These are phyloP conservation scores for Cladorrhinum samala DNA, from an alignment of 495 filamentous ascomycete species.

Conservation along the genomic window DNA sequence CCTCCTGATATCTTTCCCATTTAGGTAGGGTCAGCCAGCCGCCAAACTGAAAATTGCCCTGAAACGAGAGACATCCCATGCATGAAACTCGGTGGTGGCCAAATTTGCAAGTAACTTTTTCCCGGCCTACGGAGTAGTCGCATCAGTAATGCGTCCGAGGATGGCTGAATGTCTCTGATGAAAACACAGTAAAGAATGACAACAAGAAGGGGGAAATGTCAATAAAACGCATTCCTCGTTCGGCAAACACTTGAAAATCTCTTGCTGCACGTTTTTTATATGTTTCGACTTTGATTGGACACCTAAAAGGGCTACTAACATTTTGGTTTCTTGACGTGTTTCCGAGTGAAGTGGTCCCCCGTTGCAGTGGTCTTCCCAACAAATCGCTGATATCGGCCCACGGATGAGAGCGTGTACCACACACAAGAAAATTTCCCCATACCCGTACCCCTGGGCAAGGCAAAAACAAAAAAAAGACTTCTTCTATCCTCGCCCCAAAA, in stretches of 20 bases:
- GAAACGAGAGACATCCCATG: not conserved
- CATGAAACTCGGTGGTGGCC: not conserved
- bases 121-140: not conserved
- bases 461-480: too few relatives aligned
- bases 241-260: too few relatives aligned
- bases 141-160: too few relatives aligned
- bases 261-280: not conserved
- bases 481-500: not conserved
- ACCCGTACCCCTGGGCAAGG: not conserved
- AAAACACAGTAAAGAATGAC: too few relatives aligned
- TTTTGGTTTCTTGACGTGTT: slow-evolving; percentile 1
- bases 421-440: slow-evolving; percentile 1
- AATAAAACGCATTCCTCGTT: too few relatives aligned
- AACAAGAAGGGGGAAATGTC: too few relatives aligned
- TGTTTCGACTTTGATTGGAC: not conserved
- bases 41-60: not conserved
- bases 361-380: slow-evolving; percentile 3
- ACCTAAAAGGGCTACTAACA: not conserved
- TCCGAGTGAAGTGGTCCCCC: not conserved
- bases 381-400: slow-evolving; percentile 4
- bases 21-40: not conserved
- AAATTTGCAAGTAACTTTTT: not conserved
- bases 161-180: too few relatives aligned
- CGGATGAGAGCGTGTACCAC: slow-evolving; percentile 1
- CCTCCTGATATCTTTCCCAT: not conserved